These are phyloP conservation scores for Suhomyces bolitotheri DNA, from an alignment of 1,139 yeast genomes.

Conservation along the genomic window DNA sequence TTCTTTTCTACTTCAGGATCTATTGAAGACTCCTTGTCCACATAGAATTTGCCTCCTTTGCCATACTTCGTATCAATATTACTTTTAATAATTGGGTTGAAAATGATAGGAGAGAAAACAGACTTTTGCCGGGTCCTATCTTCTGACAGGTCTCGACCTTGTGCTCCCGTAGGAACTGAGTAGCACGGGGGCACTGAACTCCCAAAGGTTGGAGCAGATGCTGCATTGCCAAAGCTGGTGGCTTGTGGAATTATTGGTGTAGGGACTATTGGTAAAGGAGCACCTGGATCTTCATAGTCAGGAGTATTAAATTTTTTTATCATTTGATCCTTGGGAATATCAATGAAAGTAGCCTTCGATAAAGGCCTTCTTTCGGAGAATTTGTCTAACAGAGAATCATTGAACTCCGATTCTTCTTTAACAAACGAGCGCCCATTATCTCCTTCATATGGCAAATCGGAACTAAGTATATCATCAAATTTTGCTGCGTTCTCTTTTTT, in stretches of 20 bases:
- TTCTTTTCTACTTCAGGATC: conserved; percentile 27
- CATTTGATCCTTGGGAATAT: conserved; percentile 56
- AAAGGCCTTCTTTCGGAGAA: neutral
- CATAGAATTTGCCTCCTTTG: conserved; percentile 82
- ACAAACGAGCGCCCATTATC: neutral
- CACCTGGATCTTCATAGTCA: conserved; percentile 77
- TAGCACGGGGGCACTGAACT: conserved; percentile 1
- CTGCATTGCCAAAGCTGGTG: conserved; percentile 11
- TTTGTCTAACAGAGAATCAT: neutral
- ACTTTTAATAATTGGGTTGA: conserved; percentile 74
- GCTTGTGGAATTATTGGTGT: conserved; percentile 52
- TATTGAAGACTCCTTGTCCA: conserved; percentile 36
- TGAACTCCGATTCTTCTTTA: conserved; percentile 1
- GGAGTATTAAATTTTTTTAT: conserved; percentile 39
- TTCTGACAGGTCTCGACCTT: neutral
- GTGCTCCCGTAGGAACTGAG: neutral
- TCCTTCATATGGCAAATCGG: neutral
- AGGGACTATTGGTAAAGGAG: conserved; percentile 65
- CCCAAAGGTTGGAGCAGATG: conserved; percentile 12
- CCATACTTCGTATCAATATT: conserved; percentile 81
- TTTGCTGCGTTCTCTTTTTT: conserved; percentile 4
- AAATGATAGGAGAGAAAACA: conserved; percentile 75
- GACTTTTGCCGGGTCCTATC: conserved; percentile 34
- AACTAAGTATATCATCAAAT: conserved; percentile 14
- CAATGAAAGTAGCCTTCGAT: conserved; percentile 31